Evolutionary conservation across 805 yeast species (phyloP).

Genomic region (Yamadazyma endophytica): DNA sequence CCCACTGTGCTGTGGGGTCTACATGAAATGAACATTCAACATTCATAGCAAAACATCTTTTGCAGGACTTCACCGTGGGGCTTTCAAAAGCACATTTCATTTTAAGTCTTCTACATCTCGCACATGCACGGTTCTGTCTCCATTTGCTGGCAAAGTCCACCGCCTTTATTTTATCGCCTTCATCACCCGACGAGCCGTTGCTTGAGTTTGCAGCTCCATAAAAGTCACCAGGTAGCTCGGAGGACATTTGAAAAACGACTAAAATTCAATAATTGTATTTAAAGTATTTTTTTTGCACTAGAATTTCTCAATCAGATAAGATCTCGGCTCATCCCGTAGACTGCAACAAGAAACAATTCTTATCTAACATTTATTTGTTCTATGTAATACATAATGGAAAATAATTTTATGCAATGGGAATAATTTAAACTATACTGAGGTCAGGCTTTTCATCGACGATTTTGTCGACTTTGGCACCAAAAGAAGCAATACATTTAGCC

Average conservation of each 20-base stretch:
- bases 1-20: constrained; percentile 46
- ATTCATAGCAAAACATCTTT: constrained; percentile 40
- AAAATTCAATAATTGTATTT: too few species aligned
- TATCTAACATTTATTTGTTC: background rate
- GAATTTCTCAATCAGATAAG: too few species aligned
- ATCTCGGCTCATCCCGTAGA: too few species aligned
- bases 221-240: too few species aligned
- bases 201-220: too few species aligned
- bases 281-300: too few species aligned
- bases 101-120: constrained; percentile 50
- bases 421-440: constrained; percentile 24
- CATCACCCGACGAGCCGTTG: too few species aligned
- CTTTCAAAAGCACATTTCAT: constrained; percentile 50
- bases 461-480: constrained; percentile 65
- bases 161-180: too few species aligned
- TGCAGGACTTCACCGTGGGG: constrained; percentile 41
- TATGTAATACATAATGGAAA: constrained; percentile 2
- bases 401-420: constrained; percentile 1
- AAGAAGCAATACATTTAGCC: constrained; percentile 78
- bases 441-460: constrained; percentile 45
- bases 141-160: constrained; percentile 39
- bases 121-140: constrained; percentile 50
- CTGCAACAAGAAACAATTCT: too few species aligned
- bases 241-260: too few species aligned
- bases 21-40: constrained; percentile 46